Conservation (phyloP, 108 stramenopile genomes). For the Skeletonema marinoi region DNA sequence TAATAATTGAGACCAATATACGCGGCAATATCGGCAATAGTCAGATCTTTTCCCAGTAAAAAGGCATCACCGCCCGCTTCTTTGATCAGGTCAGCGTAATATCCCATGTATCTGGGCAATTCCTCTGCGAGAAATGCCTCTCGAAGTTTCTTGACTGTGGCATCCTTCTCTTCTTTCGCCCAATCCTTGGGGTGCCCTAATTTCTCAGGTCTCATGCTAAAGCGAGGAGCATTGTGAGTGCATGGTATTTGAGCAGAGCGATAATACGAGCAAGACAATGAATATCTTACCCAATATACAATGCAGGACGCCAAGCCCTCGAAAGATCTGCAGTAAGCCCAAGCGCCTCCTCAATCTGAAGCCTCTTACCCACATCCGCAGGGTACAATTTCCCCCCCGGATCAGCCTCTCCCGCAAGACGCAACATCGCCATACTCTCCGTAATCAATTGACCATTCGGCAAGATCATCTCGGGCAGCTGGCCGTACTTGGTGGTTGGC, state of each 20-base stretch:
- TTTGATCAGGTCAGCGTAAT: constrained; percentile 44
- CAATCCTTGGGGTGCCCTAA: constrained; percentile 61
- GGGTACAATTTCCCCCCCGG: constrained; percentile 57
- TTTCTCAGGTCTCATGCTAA: constrained; percentile 45
- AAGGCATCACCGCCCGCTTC: constrained; percentile 40
- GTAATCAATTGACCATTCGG: constrained; percentile 50
- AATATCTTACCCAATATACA: constrained; percentile 35
- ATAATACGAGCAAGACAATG: too few relatives aligned
- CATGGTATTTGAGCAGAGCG: too few relatives aligned
- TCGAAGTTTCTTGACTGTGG: constrained; percentile 52
- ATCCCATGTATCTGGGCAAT: constrained; percentile 53
- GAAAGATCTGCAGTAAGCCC: constrained; percentile 65
- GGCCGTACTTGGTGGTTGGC: constrained; percentile 66
- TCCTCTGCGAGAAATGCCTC: constrained; percentile 49
- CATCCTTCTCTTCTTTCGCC: constrained; percentile 58
- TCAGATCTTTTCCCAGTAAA: constrained; percentile 43
- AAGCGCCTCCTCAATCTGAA: constrained; percentile 63
- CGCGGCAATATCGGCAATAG: constrained; percentile 73
- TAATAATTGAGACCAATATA: constrained; percentile 46
- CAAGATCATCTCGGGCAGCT: constrained; percentile 66
- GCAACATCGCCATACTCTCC: constrained; percentile 68
- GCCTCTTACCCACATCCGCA: constrained; percentile 26
- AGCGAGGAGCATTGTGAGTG: too few relatives aligned
- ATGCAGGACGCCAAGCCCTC: constrained; percentile 45
- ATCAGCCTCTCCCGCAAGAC: constrained; percentile 48